Evolutionary conservation across 768 basidiomycete species (phyloP).

Genomic region (Inosperma sp.): DNA sequence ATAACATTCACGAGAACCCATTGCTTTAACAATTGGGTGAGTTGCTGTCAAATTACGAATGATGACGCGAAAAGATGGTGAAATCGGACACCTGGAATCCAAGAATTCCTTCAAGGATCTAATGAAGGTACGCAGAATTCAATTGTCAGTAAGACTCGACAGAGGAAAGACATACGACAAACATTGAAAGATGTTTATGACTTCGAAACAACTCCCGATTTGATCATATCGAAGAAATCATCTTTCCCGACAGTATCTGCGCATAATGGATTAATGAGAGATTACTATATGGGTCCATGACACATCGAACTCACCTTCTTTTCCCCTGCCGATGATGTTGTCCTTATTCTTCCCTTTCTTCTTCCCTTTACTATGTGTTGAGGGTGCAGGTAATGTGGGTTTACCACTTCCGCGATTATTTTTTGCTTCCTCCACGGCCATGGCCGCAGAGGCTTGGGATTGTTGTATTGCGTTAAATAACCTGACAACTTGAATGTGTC

Average conservation of each 20-base stretch:
- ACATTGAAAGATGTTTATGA: conserved; percentile 29
- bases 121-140: too few relatives aligned
- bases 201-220: conserved; percentile 74
- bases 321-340: conserved; percentile 48
- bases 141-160: too few relatives aligned
- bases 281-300: neutral
- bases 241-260: conserved; percentile 61
- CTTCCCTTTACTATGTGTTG: conserved; percentile 45
- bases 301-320: conserved; percentile 43
- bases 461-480: conserved; percentile 85
- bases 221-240: conserved; percentile 79
- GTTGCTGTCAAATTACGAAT: too few relatives aligned
- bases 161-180: neutral
- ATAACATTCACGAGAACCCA: too few relatives aligned
- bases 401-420: conserved; percentile 66
- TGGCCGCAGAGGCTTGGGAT: conserved; percentile 56
- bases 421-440: conserved; percentile 54
- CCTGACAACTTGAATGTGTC: conserved; percentile 58
- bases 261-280: conserved; percentile 10
- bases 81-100: too few relatives aligned
- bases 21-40: too few relatives aligned
- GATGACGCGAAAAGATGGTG: too few relatives aligned
- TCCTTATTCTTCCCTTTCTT: conserved; percentile 53
- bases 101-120: too few relatives aligned
- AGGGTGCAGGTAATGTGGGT: conserved; percentile 64